Conservation (phyloP, 352 stramenopile species). For the Lagenidium sp. region DNA sequence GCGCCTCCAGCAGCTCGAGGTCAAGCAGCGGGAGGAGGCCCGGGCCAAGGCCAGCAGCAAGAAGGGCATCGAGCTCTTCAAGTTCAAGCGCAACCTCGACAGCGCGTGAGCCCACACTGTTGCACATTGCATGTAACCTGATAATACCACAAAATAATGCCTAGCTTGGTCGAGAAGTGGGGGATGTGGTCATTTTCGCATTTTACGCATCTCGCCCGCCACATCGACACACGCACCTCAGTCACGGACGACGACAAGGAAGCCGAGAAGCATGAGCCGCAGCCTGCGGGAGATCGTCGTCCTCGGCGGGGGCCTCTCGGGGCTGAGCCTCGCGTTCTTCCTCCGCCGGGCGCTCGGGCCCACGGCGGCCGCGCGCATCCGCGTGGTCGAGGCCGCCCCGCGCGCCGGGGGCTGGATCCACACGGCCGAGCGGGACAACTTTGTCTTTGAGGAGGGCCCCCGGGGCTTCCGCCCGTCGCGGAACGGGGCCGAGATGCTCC, state of each 20-base stretch:
- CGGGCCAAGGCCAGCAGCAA: slow-evolving; percentile 26
- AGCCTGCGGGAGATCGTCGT: slow-evolving; percentile 54
- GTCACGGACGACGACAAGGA: too few relatives aligned
- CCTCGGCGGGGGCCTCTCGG: slow-evolving; percentile 75
- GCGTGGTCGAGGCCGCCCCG: slow-evolving; percentile 53
- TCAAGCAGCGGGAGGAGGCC: slow-evolving; percentile 15
- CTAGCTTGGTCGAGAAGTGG: too few relatives aligned
- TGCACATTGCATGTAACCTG: too few relatives aligned
- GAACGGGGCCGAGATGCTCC: slow-evolving; percentile 80
- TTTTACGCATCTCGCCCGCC: too few relatives aligned
- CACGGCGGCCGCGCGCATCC: slow-evolving; percentile 24
- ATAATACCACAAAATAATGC: too few relatives aligned
- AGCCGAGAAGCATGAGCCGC: background rate
- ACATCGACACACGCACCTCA: too few relatives aligned
- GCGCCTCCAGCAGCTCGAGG: slow-evolving; percentile 57
- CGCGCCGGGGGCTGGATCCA: slow-evolving; percentile 60
- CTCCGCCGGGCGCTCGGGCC: slow-evolving; percentile 40
- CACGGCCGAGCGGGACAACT: slow-evolving; percentile 40
- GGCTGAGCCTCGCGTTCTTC: slow-evolving; percentile 68
- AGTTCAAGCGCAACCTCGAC: slow-evolving; percentile 36
- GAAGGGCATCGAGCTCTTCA: slow-evolving; percentile 32
- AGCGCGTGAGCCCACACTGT: slow-evolving; percentile 6
- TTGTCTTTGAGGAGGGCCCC: slow-evolving; percentile 80
- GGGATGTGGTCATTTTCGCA: too few relatives aligned
- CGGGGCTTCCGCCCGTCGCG: slow-evolving; percentile 77